Conservation (phyloP, 805 yeast species). For the Komagataella populi region DNA sequence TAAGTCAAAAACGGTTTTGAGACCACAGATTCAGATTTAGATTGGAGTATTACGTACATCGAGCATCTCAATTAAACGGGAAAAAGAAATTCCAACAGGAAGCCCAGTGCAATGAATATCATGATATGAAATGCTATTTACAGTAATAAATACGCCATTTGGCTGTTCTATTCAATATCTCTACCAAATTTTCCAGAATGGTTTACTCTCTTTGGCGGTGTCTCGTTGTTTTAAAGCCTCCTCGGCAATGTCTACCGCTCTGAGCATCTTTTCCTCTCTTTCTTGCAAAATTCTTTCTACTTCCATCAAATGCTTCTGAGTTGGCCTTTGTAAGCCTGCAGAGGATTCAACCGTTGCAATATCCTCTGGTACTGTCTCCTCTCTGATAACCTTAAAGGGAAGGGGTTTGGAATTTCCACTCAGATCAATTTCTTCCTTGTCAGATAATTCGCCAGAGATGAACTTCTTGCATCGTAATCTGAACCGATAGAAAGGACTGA, state of each 20-base stretch:
- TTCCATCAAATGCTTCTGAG: conserved; percentile 56
- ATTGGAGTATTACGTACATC: not conserved
- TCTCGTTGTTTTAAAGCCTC: conserved; percentile 7
- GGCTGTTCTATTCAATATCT: not conserved
- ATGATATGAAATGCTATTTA: not conserved
- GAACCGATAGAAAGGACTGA: conserved; percentile 51
- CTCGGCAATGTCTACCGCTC: conserved; percentile 32
- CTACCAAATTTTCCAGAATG: conserved; percentile 17
- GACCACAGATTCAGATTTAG: not conserved
- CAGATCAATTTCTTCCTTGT: conserved; percentile 53
- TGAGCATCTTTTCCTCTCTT: conserved; percentile 42
- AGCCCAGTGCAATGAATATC: not conserved
- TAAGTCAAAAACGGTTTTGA: not conserved
- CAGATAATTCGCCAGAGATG: conserved; percentile 38
- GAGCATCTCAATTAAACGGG: not conserved
- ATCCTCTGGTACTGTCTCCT: not conserved
- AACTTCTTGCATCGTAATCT: conserved; percentile 43
- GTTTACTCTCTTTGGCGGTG: conserved; percentile 2
- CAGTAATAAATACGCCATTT: not conserved
- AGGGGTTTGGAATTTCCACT: conserved; percentile 9
- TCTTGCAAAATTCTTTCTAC: conserved; percentile 62
- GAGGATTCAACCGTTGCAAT: conserved; percentile 19
- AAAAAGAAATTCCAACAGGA: not conserved
- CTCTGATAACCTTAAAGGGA: not conserved
- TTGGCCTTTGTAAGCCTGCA: conserved; percentile 50